Conservation (phyloP, 2,329 filamentous ascomycete species). For the Aspergillus proliferans region DNA sequence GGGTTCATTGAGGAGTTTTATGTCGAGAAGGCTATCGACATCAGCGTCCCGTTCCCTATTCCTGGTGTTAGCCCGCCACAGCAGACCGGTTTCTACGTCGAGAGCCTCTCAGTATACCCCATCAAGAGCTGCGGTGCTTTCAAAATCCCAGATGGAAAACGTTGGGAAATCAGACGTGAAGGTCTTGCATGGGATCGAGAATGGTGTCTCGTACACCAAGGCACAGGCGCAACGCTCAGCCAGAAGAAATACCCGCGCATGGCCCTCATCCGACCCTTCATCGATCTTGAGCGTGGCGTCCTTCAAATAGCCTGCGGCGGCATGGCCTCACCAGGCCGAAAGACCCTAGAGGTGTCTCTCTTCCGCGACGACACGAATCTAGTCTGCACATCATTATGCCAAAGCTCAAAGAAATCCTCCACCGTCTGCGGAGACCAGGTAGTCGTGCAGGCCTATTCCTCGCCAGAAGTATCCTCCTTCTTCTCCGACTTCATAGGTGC, state of each 20-base stretch:
- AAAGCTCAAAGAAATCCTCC: conserved; percentile 43
- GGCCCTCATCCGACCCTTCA: conserved; percentile 68
- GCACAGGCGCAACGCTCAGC: conserved; percentile 74
- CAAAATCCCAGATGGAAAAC: conserved; percentile 53
- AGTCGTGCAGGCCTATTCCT: conserved; percentile 63
- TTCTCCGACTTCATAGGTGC: conserved; percentile 71
- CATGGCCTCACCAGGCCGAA: conserved; percentile 26
- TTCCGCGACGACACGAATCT: conserved; percentile 35
- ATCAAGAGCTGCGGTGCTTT: conserved; percentile 92
- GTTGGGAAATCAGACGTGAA: conserved; percentile 74
- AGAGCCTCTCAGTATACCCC: conserved; percentile 70
- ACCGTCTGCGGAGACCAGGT: conserved; percentile 80
- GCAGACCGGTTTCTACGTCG: conserved; percentile 45
- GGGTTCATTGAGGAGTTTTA: conserved; percentile 68
- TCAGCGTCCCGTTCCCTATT: conserved; percentile 11
- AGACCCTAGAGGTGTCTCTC: conserved; percentile 32
- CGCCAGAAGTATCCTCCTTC: conserved; percentile 61
- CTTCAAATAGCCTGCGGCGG: conserved; percentile 51
- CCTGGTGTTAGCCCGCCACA: conserved; percentile 4
- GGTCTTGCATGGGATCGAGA: conserved; percentile 92
- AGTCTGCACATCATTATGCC: conserved; percentile 59
- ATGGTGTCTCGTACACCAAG: conserved; percentile 88
- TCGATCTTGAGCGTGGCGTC: conserved; percentile 64
- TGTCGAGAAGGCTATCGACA: conserved; percentile 29
- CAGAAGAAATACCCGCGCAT: conserved; percentile 86